phyloP scores from a whole-genome alignment of 2,329 filamentous ascomycete genomes.

The Lasiodiplodia hormozganensis region DNA sequence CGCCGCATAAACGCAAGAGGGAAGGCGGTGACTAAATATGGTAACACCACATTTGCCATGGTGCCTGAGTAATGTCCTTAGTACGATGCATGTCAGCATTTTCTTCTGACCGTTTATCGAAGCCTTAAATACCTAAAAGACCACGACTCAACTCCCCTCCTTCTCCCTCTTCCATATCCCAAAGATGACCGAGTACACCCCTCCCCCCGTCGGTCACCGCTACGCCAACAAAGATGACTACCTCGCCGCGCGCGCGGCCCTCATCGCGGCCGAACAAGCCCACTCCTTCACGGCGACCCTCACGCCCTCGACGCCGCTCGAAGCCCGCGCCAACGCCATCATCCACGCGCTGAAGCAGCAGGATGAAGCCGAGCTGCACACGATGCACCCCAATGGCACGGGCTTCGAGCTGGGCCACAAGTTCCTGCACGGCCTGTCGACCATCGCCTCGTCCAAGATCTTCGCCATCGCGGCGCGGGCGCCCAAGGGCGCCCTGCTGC shows the following conservation, averaged over 20 bases:
- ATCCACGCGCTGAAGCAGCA: not conserved
- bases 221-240: not conserved
- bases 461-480: not conserved
- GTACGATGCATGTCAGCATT: not conserved
- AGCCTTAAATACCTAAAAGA: not conserved
- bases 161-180: not conserved
- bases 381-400: not conserved
- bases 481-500: constrained; percentile 13
- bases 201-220: constrained; percentile 3
- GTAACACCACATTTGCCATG: not conserved
- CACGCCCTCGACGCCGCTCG: not conserved
- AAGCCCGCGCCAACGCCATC: constrained; percentile 5
- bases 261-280: constrained; percentile 15
- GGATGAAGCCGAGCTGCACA: not conserved
- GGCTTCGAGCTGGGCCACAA: constrained; percentile 7
- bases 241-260: constrained; percentile 6
- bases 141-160: not conserved
- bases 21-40: not conserved
- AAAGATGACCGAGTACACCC: not conserved
- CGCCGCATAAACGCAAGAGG: not conserved
- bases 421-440: constrained; percentile 9
- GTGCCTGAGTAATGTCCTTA: not conserved
- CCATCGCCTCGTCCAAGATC: not conserved
- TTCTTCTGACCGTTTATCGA: not conserved
- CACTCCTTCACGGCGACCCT: not conserved